A percentile compares a stretch with the other conserved stretches of the same genome.
phyloP scores from a whole-genome alignment of 2,329 filamentous ascomycete species.

The Diaporthe sp. region DNA sequence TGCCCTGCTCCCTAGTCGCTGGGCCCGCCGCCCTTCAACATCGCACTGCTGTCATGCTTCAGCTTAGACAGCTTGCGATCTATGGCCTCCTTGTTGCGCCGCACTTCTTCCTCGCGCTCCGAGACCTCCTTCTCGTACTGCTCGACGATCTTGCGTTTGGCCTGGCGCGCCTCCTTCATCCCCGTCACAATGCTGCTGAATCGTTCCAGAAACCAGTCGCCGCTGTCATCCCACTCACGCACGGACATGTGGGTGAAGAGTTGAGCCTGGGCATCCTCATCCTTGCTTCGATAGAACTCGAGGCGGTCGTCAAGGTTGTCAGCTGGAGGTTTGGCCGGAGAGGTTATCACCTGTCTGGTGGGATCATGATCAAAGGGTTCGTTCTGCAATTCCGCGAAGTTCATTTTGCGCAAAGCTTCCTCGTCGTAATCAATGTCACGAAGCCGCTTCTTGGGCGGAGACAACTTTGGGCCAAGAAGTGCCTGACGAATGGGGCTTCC shows the following conservation, averaged over 20 bases:
- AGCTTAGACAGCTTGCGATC: slow-evolving; percentile 64
- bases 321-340: slow-evolving; percentile 46
- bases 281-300: slow-evolving; percentile 58
- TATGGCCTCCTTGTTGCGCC: slow-evolving; percentile 63
- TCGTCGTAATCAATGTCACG: slow-evolving; percentile 67
- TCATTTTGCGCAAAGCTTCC: slow-evolving; percentile 63
- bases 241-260: slow-evolving; percentile 66
- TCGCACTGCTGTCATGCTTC: slow-evolving; percentile 65
- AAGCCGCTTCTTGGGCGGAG: slow-evolving; percentile 52
- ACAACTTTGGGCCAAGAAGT: slow-evolving; percentile 35
- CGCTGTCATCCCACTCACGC: slow-evolving; percentile 68
- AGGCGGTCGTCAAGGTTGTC: slow-evolving; percentile 60
- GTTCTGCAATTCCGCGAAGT: slow-evolving; percentile 58
- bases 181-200: slow-evolving; percentile 61
- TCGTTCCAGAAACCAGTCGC: slow-evolving; percentile 68
- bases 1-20: slow-evolving; percentile 34
- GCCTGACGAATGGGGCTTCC: slow-evolving; percentile 34
- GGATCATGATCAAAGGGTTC: slow-evolving; percentile 70
- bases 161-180: slow-evolving; percentile 58
- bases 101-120: slow-evolving; percentile 63
- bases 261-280: slow-evolving; percentile 52
- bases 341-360: slow-evolving; percentile 54
- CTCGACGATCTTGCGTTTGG: slow-evolving; percentile 60
- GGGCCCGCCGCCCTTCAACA: slow-evolving; percentile 59
- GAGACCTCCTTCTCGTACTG: slow-evolving; percentile 67